These are phyloP conservation scores for Grosmannia huntii DNA, from an alignment of 2,329 filamentous ascomycete genomes.

Conservation along the genomic window DNA sequence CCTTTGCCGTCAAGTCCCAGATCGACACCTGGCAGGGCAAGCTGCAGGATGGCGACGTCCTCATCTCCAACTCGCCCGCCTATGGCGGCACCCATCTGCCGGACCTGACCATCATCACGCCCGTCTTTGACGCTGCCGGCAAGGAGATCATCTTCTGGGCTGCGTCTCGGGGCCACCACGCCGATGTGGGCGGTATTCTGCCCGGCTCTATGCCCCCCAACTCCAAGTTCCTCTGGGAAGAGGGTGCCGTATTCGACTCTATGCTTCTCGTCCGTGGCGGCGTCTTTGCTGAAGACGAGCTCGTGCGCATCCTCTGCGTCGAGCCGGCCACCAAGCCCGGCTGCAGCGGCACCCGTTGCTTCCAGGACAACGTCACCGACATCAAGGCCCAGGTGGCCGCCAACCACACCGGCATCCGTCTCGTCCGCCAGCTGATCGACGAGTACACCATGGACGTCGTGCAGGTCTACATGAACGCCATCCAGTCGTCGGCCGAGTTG, in stretches of 20 bases:
- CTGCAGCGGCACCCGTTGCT: constrained; percentile 49
- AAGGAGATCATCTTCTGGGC: constrained; percentile 69
- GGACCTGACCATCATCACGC: constrained; percentile 70
- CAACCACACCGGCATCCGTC: constrained; percentile 60
- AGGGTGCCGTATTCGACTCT: constrained; percentile 50
- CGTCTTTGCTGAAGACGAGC: constrained; percentile 63
- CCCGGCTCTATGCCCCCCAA: constrained; percentile 74
- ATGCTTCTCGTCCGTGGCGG: constrained; percentile 64
- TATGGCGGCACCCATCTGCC: constrained; percentile 52
- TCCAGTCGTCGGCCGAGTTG: constrained; percentile 62
- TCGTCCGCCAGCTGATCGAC: constrained; percentile 58
- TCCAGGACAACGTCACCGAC: neutral
- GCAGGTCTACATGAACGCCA: constrained; percentile 58
- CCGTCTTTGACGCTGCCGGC: constrained; percentile 52
- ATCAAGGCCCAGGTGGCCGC: constrained; percentile 63
- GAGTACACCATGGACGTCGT: constrained; percentile 40
- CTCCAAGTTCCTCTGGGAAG: constrained; percentile 50
- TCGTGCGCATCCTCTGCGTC: constrained; percentile 46
- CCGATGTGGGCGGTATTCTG: constrained; percentile 55
- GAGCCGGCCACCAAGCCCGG: constrained; percentile 56
- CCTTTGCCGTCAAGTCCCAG: constrained; percentile 65
- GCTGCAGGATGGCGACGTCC: constrained; percentile 64
- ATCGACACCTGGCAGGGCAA: constrained; percentile 67
- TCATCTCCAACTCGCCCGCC: constrained; percentile 65
- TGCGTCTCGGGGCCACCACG: constrained; percentile 67